These are phyloP conservation scores for Hura crepitans DNA, from an alignment of 441 rosid genomes.

Conservation along the genomic window DNA sequence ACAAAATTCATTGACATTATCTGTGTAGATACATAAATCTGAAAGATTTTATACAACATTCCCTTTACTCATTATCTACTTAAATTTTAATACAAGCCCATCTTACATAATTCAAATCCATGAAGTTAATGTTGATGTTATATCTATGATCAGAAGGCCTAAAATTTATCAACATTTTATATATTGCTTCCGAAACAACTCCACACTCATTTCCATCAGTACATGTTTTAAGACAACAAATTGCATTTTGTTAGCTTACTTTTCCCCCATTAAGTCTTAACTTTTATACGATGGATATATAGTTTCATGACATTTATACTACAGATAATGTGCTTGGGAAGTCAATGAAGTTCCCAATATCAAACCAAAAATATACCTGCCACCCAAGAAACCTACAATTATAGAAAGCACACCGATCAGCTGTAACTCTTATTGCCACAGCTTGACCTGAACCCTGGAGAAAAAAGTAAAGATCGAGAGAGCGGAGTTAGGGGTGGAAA, in stretches of 20 bases:
- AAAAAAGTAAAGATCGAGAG: background rate
- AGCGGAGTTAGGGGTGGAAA: no score
- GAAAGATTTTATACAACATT: background rate
- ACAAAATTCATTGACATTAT: background rate
- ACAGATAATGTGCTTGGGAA: background rate
- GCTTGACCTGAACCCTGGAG: slow-evolving; percentile 94
- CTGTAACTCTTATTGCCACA: slow-evolving; percentile 89
- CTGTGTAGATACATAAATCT: background rate
- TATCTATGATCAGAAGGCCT: background rate
- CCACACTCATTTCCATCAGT: background rate
- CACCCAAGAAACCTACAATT: slow-evolving; percentile 94
- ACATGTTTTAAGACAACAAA: background rate
- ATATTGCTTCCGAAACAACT: background rate
- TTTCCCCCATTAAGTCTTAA: slow-evolving; percentile 5
- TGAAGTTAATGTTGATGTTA: background rate
- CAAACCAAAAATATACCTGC: slow-evolving; percentile 56
- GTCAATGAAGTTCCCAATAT: background rate
- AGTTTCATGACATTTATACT: background rate
- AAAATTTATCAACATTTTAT: background rate
- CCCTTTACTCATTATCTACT: background rate
- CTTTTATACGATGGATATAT: background rate
- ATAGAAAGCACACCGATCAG: slow-evolving; percentile 92
- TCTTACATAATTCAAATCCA: background rate
- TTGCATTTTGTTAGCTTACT: background rate
- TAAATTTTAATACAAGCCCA: background rate